Conservation (phyloP, 352 stramenopile species). For the Globisporangium viniferum region DNA sequence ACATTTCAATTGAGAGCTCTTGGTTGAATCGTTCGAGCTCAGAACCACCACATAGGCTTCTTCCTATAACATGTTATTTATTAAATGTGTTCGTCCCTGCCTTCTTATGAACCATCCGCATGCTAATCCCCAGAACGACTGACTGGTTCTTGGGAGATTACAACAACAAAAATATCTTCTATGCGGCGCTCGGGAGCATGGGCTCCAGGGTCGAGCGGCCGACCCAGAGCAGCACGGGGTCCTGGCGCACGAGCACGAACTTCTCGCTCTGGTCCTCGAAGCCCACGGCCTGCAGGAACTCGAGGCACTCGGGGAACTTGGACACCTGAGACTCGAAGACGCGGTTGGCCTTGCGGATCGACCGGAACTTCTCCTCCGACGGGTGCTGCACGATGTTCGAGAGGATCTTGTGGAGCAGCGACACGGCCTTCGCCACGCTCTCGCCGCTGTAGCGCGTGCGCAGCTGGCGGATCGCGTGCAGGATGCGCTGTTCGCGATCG, state of each 20-base stretch:
- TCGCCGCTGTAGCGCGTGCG: slow-evolving; percentile 30
- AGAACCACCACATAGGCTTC: too few relatives aligned
- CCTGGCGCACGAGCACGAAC: slow-evolving; percentile 50
- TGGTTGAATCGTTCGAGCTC: too few relatives aligned
- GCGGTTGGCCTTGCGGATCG: slow-evolving; percentile 64
- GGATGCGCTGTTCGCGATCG: slow-evolving; percentile 54
- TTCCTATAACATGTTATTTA: too few relatives aligned
- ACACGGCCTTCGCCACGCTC: slow-evolving; percentile 30
- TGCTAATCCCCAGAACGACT: background rate
- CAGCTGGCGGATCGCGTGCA: slow-evolving; percentile 37
- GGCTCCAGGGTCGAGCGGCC: slow-evolving; percentile 57
- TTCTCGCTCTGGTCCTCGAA: slow-evolving; percentile 65
- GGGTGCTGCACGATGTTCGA: slow-evolving; percentile 71
- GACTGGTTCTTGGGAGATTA: background rate
- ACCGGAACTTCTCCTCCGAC: slow-evolving; percentile 52
- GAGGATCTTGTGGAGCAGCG: slow-evolving; percentile 65
- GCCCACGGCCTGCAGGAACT: slow-evolving; percentile 57
- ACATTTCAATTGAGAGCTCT: too few relatives aligned
- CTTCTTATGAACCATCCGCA: too few relatives aligned
- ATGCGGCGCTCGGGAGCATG: slow-evolving; percentile 24
- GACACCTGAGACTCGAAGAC: slow-evolving; percentile 52
- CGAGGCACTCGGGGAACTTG: slow-evolving; percentile 51
- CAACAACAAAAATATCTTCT: background rate
- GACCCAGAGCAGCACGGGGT: slow-evolving; percentile 70
- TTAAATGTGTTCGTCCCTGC: too few relatives aligned